Conservation (phyloP, 2,329 filamentous ascomycete species). For the Neofusicoccum ribis region DNA sequence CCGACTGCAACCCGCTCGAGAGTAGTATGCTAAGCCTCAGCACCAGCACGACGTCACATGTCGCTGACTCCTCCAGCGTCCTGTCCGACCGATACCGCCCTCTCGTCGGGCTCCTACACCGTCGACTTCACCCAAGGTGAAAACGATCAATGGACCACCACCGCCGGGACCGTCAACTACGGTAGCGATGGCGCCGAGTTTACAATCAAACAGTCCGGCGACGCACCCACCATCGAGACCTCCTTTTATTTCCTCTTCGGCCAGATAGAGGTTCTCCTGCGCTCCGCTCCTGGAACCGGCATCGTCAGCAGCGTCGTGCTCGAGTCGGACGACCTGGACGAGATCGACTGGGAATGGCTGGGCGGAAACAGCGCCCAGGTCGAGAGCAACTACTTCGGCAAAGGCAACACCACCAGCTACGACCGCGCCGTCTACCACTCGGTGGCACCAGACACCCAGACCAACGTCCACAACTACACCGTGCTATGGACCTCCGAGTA, state of each 20-base stretch:
- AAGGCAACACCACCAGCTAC: conserved; percentile 64
- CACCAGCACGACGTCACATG: conserved; percentile 19
- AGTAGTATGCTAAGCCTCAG: conserved; percentile 4
- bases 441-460: conserved; percentile 48
- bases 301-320: conserved; percentile 76
- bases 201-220: conserved; percentile 39
- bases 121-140: conserved; percentile 37
- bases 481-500: conserved; percentile 64
- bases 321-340: conserved; percentile 76
- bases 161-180: conserved; percentile 36
- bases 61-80: conserved; percentile 8
- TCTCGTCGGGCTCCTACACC: conserved; percentile 28
- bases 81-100: conserved; percentile 35
- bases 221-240: conserved; percentile 64
- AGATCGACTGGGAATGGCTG: conserved; percentile 77
- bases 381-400: conserved; percentile 72
- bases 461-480: conserved; percentile 63
- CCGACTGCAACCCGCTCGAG: conserved; percentile 33
- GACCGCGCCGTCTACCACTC: conserved; percentile 63
- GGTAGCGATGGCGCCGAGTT: conserved; percentile 43
- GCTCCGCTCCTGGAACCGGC: conserved; percentile 68
- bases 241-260: conserved; percentile 84
- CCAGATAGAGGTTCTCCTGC: conserved; percentile 69
- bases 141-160: conserved; percentile 22
- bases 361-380: conserved; percentile 62